phyloP scores from a whole-genome alignment of 139 green algal genomes.

The Ettlia oleoabundans region DNA sequence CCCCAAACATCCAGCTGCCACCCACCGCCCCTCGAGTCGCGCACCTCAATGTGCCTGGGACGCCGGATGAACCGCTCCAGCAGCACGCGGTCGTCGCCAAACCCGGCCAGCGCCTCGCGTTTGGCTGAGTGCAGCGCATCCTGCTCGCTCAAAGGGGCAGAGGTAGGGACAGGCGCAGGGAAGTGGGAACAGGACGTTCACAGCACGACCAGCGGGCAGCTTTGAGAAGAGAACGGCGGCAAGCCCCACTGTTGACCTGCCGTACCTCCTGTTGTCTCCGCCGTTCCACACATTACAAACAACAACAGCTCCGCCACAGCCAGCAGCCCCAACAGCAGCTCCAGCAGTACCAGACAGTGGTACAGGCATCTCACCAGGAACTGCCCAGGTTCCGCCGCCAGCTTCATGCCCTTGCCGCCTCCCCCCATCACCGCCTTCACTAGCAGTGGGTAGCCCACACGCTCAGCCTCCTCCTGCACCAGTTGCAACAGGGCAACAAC shows the following conservation, averaged over 20 bases:
- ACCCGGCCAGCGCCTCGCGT: constrained; percentile 73
- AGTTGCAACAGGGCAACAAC: background rate
- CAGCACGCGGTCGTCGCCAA: constrained; percentile 84
- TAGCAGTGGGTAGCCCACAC: constrained; percentile 83
- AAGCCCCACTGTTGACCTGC: too few relatives aligned
- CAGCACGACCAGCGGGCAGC: too few relatives aligned
- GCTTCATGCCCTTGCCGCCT: constrained; percentile 94
- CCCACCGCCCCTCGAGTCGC: constrained; percentile 66
- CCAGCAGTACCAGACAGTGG: background rate
- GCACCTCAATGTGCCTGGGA: constrained; percentile 85
- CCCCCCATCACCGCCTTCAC: constrained; percentile 87
- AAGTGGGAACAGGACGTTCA: too few relatives aligned
- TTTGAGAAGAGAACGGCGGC: too few relatives aligned
- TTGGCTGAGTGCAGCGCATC: constrained; percentile 66
- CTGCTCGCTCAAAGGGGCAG: constrained; percentile 26
- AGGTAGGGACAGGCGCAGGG: too few relatives aligned
- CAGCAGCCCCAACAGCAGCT: background rate
- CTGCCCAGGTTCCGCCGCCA: constrained; percentile 51
- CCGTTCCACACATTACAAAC: background rate
- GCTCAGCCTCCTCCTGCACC: constrained; percentile 58
- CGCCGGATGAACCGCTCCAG: constrained; percentile 81
- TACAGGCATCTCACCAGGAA: constrained; percentile 34
- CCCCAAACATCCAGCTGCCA: constrained; percentile 10
- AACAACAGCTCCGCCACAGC: too few relatives aligned
- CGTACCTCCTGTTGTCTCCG: too few relatives aligned